Evolutionary conservation across 1,284 basidiomycete species (phyloP).

Genomic region (Melampsora occidentalis): DNA sequence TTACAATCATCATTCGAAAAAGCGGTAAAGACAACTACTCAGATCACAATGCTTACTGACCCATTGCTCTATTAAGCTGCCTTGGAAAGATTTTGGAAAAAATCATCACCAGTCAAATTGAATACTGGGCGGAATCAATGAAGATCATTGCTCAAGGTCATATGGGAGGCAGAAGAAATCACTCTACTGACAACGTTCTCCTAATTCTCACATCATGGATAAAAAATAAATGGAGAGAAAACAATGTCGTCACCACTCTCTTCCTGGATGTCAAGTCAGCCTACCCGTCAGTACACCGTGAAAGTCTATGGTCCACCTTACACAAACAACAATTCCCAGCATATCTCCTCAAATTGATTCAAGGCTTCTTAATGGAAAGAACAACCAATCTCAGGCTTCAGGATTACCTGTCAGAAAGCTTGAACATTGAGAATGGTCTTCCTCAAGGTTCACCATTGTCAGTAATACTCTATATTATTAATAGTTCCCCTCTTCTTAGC

Average conservation of each 20-base stretch:
- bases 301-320: not conserved
- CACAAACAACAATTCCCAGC: not conserved
- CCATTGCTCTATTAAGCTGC: slow-evolving; percentile 17
- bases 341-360: not conserved
- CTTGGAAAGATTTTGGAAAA: slow-evolving; percentile 26
- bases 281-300: slow-evolving; percentile 4
- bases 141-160: slow-evolving; percentile 8
- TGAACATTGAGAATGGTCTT: slow-evolving; percentile 13
- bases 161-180: slow-evolving; percentile 6
- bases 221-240: slow-evolving; percentile 26
- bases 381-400: slow-evolving; percentile 4
- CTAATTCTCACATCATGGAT: slow-evolving; percentile 15
- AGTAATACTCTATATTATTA: slow-evolving; percentile 21
- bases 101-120: slow-evolving; percentile 11
- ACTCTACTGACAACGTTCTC: not conserved
- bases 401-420: slow-evolving; percentile 5
- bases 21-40: slow-evolving; percentile 9
- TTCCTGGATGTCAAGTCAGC: slow-evolving; percentile 36
- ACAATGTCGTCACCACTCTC: slow-evolving; percentile 4
- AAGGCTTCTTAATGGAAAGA: not conserved
- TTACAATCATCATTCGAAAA: slow-evolving; percentile 13
- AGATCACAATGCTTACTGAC: slow-evolving; percentile 13
- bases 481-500: slow-evolving; percentile 11
- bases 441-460: too few relatives aligned
- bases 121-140: slow-evolving; percentile 12